Evolutionary conservation across 352 stramenopile species (phyloP).

Genomic region (Pelagophyceae sp.): DNA sequence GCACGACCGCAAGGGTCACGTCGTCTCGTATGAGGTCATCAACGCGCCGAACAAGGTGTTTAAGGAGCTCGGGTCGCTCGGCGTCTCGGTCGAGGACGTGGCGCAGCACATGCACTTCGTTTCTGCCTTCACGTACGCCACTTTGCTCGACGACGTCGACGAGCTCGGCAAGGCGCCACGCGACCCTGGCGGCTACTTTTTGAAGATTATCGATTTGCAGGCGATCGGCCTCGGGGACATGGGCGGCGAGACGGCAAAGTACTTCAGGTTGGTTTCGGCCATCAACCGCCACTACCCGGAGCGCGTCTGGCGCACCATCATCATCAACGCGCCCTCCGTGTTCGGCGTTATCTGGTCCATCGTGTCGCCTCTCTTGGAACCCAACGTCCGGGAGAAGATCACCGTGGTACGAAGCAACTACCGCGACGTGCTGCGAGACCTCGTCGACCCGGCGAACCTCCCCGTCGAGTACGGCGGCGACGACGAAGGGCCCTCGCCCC

Average conservation of each 20-base stretch:
- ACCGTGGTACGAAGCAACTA: constrained; percentile 5
- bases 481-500: not conserved
- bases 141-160: constrained; percentile 13
- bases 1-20: not conserved
- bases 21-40: constrained; percentile 11
- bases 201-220: constrained; percentile 15
- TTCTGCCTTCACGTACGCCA: not conserved
- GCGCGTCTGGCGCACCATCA: constrained; percentile 13
- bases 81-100: not conserved
- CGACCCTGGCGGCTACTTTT: constrained; percentile 11
- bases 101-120: constrained; percentile 15
- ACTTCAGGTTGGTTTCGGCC: not conserved
- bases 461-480: constrained; percentile 10
- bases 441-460: not conserved
- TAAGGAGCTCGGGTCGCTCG: not conserved
- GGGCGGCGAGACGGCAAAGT: not conserved
- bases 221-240: not conserved
- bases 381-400: constrained; percentile 16
- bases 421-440: not conserved
- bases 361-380: constrained; percentile 3
- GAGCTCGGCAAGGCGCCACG: not conserved
- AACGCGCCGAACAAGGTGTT: not conserved
- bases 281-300: constrained; percentile 15
- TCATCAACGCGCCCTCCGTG: constrained; percentile 12
- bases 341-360: constrained; percentile 19